Conservation (phyloP, 1,284 basidiomycete species). For the Heterobasidion annosum region DNA sequence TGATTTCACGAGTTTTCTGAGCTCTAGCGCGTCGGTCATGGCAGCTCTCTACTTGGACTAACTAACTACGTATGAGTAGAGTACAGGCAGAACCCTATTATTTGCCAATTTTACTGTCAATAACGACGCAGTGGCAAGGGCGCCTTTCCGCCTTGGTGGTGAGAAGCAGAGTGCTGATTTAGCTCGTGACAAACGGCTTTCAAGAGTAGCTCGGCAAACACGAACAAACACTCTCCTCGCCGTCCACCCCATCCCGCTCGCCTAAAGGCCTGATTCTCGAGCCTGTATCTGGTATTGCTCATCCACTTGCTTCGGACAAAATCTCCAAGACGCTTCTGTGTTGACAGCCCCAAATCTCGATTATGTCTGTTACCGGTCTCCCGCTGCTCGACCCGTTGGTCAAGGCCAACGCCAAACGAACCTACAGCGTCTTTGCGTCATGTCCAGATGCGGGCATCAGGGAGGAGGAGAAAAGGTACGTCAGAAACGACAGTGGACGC, state of each 20-base stretch:
- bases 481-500: not conserved
- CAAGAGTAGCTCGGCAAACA: not conserved
- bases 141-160: too few relatives aligned
- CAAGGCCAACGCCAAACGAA: conserved; percentile 54
- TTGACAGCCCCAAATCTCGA: not conserved
- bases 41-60: not conserved
- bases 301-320: not conserved
- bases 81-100: not conserved
- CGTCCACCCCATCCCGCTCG: not conserved
- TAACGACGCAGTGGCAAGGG: too few relatives aligned
- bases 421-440: conserved; percentile 59
- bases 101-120: not conserved
- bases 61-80: not conserved
- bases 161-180: too few relatives aligned
- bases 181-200: too few relatives aligned
- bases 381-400: conserved; percentile 62
- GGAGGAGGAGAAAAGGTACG: conserved; percentile 66
- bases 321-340: not conserved
- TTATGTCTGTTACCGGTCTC: conserved; percentile 36
- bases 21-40: conserved; percentile 41
- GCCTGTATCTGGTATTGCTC: not conserved
- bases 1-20: conserved; percentile 75
- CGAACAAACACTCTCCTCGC: not conserved
- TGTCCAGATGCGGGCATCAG: conserved; percentile 48
- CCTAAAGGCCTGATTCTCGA: not conserved